Conservation (phyloP, 495 filamentous ascomycete species). For the Poronia punctata region DNA sequence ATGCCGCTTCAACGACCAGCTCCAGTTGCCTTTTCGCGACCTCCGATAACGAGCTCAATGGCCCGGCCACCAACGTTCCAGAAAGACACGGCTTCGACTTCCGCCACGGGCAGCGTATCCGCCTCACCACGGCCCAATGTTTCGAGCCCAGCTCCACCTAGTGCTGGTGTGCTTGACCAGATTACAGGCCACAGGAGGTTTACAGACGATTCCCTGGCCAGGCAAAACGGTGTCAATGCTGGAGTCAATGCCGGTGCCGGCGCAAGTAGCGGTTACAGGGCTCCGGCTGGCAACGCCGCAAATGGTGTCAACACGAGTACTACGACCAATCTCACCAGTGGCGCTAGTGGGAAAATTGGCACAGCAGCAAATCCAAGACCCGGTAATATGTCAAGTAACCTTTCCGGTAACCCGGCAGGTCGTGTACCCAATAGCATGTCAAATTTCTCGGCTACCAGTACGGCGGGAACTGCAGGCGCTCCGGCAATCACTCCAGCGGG, state of each 20-base stretch:
- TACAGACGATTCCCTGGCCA: conserved; percentile 5
- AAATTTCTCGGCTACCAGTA: too few species aligned
- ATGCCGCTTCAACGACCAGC: conserved; percentile 24
- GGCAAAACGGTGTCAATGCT: too few species aligned
- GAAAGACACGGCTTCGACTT: conserved; percentile 11
- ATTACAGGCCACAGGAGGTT: conserved; percentile 24
- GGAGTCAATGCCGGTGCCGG: too few species aligned
- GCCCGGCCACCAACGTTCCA: conserved; percentile 16
- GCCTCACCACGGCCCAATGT: conserved; percentile 17
- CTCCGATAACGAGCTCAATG: conserved; percentile 14
- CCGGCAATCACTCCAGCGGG: background rate
- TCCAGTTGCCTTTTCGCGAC: conserved; percentile 22
- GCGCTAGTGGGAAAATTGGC: too few species aligned
- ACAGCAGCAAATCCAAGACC: too few species aligned
- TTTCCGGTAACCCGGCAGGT: too few species aligned
- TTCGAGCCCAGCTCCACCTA: conserved; percentile 23
- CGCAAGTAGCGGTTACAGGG: too few species aligned
- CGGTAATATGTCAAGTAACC: too few species aligned
- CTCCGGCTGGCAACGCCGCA: too few species aligned
- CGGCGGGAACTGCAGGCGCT: too few species aligned
- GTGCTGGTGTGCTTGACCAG: conserved; percentile 25
- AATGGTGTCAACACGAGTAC: conserved; percentile 1
- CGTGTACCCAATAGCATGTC: too few species aligned
- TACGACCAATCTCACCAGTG: background rate
- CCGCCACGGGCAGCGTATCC: conserved; percentile 1